phyloP scores from a whole-genome alignment of 768 basidiomycete genomes.

The Russula brevipes region DNA sequence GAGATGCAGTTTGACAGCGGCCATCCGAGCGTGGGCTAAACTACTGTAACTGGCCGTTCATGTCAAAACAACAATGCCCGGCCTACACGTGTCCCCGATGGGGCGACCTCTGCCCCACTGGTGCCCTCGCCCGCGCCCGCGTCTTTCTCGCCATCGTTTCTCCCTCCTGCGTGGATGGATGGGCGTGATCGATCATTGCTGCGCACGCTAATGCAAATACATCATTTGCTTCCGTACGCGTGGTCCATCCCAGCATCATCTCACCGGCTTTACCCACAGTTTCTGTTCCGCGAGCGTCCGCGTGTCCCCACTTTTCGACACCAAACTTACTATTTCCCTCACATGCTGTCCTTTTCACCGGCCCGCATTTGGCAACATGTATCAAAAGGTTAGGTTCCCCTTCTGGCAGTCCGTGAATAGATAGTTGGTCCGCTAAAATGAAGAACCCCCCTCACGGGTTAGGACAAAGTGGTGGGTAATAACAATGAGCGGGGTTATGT shows the following conservation, averaged over 20 bases:
- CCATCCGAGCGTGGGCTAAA: background rate
- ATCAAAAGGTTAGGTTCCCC: slow-evolving; percentile 3
- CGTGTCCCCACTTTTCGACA: slow-evolving; percentile 12
- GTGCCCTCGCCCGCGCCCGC: background rate
- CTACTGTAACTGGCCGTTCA: background rate
- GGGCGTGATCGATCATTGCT: background rate
- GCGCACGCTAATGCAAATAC: background rate
- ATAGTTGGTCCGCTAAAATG: slow-evolving; percentile 5
- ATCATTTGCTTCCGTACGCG: slow-evolving; percentile 16
- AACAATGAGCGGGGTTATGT: slow-evolving; percentile 12
- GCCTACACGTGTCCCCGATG: slow-evolving; percentile 9
- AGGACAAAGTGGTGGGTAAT: slow-evolving; percentile 5
- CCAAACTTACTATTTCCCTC: background rate
- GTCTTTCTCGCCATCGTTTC: background rate
- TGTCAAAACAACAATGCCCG: background rate
- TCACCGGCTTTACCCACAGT: slow-evolving; percentile 14
- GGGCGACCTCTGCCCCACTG: slow-evolving; percentile 7
- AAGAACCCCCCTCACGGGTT: slow-evolving; percentile 1
- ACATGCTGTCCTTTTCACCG: background rate
- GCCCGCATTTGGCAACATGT: background rate
- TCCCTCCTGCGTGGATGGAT: too few species aligned
- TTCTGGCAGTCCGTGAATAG: slow-evolving; percentile 8
- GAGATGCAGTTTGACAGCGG: slow-evolving; percentile 15
- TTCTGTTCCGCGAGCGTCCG: slow-evolving; percentile 23
- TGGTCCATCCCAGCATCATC: background rate